These are phyloP conservation scores for Auricularia sp. DNA, from an alignment of 768 basidiomycete genomes.

Conservation along the genomic window DNA sequence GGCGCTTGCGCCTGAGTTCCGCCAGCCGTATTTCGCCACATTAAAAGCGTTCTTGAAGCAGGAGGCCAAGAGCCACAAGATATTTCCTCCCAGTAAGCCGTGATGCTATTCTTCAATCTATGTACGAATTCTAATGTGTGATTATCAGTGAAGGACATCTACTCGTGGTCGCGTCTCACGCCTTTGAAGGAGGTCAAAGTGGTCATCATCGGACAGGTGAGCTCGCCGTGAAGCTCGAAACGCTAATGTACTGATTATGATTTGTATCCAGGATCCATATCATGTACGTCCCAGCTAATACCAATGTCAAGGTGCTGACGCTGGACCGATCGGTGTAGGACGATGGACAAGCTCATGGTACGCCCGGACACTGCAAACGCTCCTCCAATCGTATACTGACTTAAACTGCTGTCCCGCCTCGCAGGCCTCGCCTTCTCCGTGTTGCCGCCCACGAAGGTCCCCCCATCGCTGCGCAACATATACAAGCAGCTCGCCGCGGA, in stretches of 20 bases:
- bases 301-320: slow-evolving; percentile 1
- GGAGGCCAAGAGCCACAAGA: slow-evolving; percentile 12
- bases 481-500: slow-evolving; percentile 4
- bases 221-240: not conserved
- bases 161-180: slow-evolving; percentile 33
- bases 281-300: slow-evolving; percentile 15
- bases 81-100: slow-evolving; percentile 31
- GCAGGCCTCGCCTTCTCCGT: slow-evolving; percentile 5
- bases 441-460: slow-evolving; percentile 1
- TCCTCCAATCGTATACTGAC: too few species aligned
- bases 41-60: slow-evolving; percentile 3
- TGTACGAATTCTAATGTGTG: not conserved
- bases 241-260: not conserved
- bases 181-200: slow-evolving; percentile 30
- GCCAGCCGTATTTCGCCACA: slow-evolving; percentile 16
- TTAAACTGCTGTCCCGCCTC: not conserved
- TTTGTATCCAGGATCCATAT: slow-evolving; percentile 25
- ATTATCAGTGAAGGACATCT: slow-evolving; percentile 31
- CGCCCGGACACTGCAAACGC: not conserved
- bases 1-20: slow-evolving; percentile 15
- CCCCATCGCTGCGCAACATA: slow-evolving; percentile 6
- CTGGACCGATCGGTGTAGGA: not conserved
- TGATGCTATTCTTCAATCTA: not conserved
- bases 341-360: slow-evolving; percentile 5
- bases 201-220: slow-evolving; percentile 26